Percentiles rank a stretch among this genome's conserved stretches.
Evolutionary conservation across 176 grass and related monocot species (phyloP).

Genomic region (Zea luxurians): DNA sequence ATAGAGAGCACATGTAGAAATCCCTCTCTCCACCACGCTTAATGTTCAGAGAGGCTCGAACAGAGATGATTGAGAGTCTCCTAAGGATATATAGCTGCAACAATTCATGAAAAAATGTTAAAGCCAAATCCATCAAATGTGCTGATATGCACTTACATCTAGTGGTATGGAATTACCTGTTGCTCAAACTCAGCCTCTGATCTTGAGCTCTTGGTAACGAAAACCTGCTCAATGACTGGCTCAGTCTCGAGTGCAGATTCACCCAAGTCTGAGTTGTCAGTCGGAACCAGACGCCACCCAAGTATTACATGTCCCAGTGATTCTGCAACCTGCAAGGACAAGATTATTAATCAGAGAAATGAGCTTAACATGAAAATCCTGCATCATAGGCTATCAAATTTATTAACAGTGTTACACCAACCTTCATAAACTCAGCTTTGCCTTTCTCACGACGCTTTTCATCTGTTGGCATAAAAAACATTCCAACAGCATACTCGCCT

Average conservation of each 20-base stretch:
- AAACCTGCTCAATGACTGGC: constrained; percentile 84
- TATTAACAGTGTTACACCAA: constrained; percentile 31
- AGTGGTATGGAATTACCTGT: constrained; percentile 54
- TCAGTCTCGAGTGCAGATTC: constrained; percentile 74
- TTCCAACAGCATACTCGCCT: constrained; percentile 85
- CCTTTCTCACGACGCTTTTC: constrained; percentile 64
- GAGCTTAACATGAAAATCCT: background rate
- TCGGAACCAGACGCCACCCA: constrained; percentile 89
- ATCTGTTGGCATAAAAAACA: constrained; percentile 83
- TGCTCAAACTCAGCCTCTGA: constrained; percentile 73
- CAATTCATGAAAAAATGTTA: constrained; percentile 21
- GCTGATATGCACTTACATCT: background rate
- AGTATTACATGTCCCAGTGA: constrained; percentile 74
- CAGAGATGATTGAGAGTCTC: constrained; percentile 72
- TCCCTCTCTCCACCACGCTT: constrained; percentile 62
- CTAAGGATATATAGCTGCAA: constrained; percentile 82
- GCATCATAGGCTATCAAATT: background rate
- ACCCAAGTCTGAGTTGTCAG: constrained; percentile 84
- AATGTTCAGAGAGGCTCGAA: constrained; percentile 62
- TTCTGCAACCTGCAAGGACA: constrained; percentile 62
- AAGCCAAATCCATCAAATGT: constrained; percentile 10
- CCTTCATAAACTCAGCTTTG: constrained; percentile 87
- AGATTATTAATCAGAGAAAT: constrained; percentile 22
- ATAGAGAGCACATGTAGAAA: constrained; percentile 97
- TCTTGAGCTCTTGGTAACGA: constrained; percentile 64